These are phyloP conservation scores for Catenaria anguillulae DNA, from an alignment of 371 early-diverging fungal species.

Conservation along the genomic window DNA sequence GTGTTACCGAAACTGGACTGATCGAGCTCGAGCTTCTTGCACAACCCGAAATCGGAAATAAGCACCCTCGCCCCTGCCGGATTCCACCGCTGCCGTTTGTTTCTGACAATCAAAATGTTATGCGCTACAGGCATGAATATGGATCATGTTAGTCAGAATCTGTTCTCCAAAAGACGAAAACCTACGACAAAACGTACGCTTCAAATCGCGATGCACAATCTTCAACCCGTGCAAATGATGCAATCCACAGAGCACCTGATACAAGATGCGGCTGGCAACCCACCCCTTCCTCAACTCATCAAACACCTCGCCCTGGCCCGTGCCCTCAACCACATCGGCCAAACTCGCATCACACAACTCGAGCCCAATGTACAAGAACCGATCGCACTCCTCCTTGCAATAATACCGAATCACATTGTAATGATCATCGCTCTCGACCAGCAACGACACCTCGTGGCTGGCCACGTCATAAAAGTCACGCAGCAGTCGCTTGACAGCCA, in stretches of 20 bases:
- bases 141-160: not conserved
- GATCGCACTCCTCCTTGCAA: slow-evolving; percentile 69
- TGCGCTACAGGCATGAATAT: too few species aligned
- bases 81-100: slow-evolving; percentile 17
- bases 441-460: slow-evolving; percentile 72
- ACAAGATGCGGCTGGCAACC: slow-evolving; percentile 39
- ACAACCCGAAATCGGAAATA: slow-evolving; percentile 95
- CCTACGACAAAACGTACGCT: slow-evolving; percentile 30
- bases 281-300: not conserved
- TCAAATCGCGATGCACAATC: slow-evolving; percentile 94
- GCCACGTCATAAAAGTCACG: slow-evolving; percentile 89
- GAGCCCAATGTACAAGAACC: slow-evolving; percentile 87
- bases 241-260: slow-evolving; percentile 68
- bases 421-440: slow-evolving; percentile 87
- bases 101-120: slow-evolving; percentile 68
- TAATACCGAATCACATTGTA: slow-evolving; percentile 94
- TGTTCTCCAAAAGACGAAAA: not conserved
- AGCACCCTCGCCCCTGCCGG: slow-evolving; percentile 47
- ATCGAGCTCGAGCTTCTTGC: slow-evolving; percentile 82
- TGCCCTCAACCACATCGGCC: slow-evolving; percentile 23
- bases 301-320: not conserved
- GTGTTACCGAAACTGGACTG: slow-evolving; percentile 90
- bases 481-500: slow-evolving; percentile 87
- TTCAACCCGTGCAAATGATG: slow-evolving; percentile 77
- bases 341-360: slow-evolving; percentile 75